Base-by-base conservation (phyloP, 768 basidiomycete species). In the Tubosaeta sp. region DNA sequence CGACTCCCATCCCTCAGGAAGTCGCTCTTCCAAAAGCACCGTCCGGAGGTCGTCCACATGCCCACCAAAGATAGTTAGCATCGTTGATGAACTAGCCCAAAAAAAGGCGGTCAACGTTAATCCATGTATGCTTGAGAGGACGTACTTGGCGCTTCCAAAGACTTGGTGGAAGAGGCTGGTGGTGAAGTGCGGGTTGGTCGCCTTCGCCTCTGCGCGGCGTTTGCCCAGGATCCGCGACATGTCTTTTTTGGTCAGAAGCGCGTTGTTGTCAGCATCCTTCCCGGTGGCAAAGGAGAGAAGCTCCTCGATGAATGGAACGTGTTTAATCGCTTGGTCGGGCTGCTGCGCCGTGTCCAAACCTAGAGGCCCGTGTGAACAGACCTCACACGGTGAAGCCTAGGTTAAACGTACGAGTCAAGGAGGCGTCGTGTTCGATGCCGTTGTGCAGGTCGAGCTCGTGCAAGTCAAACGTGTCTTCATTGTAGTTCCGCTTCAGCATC, bases 1-100 rank as follows among this genome's bases (percentile, higher is more conserved):
- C 0, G 88, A 75, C 61, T 89, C 86, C 86, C 87, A 91, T 10
- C 82, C 81, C 0, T 85, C 73, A 0, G 84, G 84, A 22, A 91
- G 62, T 6, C 86, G 80, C 57, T 91, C 89, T 32, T 91, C 83
- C 5, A 75, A 60, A 34, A 91, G 66, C 31, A 87, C 54, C 1
- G 75, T 54, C 46, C 77, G 70, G 26, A 91, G 60, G 55, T 85
- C 85, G 1, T 72, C 64, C 9, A 85, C 62, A 32, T 75, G 73
- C 1, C 88, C 88, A 7, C 86, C 90, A 56, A 88, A 84, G 48
- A 85, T 80, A 1, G 77, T 79, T 10, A 89, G 68, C 51, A 92
- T 56, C 2, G 86, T 86, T 1, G 85, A 81, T 0, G 84, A 78
- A 66, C 86, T 88, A 55, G 52, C 2, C 27, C 37, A 38, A 33